Evolutionary conservation across 2,329 filamentous ascomycete genomes (phyloP).

Genomic region (Claviceps maximensis): DNA sequence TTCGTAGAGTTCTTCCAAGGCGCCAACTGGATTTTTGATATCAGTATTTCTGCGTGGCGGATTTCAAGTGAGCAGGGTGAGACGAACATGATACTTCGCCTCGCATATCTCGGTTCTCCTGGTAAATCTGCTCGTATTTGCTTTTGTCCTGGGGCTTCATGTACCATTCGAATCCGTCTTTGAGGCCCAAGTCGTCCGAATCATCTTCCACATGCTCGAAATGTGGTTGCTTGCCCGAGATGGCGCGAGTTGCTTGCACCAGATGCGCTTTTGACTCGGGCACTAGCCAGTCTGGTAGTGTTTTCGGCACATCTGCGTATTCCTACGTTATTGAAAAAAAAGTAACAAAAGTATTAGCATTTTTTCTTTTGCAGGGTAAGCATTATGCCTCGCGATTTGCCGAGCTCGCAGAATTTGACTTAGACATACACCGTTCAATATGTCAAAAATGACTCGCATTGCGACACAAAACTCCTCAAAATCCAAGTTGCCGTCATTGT

Average conservation of each 20-base stretch:
- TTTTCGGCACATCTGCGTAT: conserved; percentile 73
- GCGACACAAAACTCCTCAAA: conserved; percentile 99
- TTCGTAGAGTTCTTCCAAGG: conserved; percentile 74
- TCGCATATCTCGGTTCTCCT: conserved; percentile 74
- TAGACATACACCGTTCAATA: conserved; percentile 70
- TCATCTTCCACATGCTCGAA: conserved; percentile 82
- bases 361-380: too few relatives aligned
- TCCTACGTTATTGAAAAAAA: conserved; percentile 41
- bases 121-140: conserved; percentile 97
- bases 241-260: conserved; percentile 67
- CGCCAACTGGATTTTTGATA: conserved; percentile 41
- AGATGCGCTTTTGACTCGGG: conserved; percentile 90
- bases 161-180: conserved; percentile 99
- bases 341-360: neutral
- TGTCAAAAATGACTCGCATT: conserved; percentile 94
- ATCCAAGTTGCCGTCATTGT: conserved; percentile 92
- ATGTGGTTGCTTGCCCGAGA: conserved; percentile 64
- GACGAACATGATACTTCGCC: conserved; percentile 67
- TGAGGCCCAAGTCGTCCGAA: conserved; percentile 68
- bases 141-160: conserved; percentile 84
- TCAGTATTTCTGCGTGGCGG: neutral
- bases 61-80: neutral
- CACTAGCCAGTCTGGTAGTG: conserved; percentile 89
- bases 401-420: neutral
- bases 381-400: neutral